Base-by-base conservation (phyloP, 345 rosid species). In the Abelmoschus esculentus region DNA sequence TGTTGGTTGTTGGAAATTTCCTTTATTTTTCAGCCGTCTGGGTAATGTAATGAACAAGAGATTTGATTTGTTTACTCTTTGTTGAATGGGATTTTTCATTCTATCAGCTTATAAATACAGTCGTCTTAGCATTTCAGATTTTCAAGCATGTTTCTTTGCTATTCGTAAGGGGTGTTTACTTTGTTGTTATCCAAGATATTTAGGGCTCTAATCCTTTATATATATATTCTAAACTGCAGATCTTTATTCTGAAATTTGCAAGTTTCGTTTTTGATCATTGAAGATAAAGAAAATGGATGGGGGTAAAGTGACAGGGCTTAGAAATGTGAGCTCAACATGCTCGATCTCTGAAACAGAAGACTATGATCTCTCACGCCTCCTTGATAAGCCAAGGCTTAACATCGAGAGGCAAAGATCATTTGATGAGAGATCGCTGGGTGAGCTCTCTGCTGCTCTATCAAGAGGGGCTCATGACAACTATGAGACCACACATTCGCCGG, bases 321-420 rank as follows among this genome's bases (percentile, higher is more conserved):
- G 78, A 78, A 78, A 89, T 29, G 97, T 90, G 57, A 74, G 93
- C 69, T 90, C 98, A 0, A 82, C 84, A 61, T 90, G 93, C 78
- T 90, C 98, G 1, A 80, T 90, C 70, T 74, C 87, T 0, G 98
- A 93, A 10, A 82, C 84, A 86, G 86, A 84, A 46, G 98, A 93
- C 71, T 81, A 72, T 22, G 97, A 90, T 77, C 83, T 93, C 54
- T 82, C 90, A 5, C 88, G 93, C 71, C 89, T 90, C 7, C 91
- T 89, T 12, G 90, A 90, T 74, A 90, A 81, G 86, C 97, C 98
- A 0, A 85, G 77, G 83, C 82, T 93, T 70, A 90, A 89, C 78
- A 93, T 93, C 5, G 97, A 93, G 76, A 81, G 98, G 83, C 78
- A 93, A 80, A 86, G 97, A 77, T 93, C 56, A n/a, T 52, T 52